Base-by-base conservation (phyloP, 2,329 filamentous ascomycete genomes). In the Colletotrichum musicola region DNA sequence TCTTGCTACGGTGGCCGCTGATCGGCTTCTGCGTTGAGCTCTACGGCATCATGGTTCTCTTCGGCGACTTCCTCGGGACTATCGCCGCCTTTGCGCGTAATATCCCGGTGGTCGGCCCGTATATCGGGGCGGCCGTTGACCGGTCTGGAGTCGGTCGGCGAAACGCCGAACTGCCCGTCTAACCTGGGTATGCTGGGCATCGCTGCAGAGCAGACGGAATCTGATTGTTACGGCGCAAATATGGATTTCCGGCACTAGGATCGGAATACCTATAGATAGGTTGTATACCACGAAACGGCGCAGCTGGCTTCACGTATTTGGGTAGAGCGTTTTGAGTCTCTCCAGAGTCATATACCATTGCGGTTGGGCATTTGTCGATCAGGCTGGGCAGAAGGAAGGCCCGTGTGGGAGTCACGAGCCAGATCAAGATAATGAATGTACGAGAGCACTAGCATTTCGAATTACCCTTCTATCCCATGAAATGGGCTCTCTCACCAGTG, bases 61-160 rank as follows among this genome's bases (percentile, higher is more conserved):
- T 99, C 82, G 96, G 96, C 42, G 96, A 99, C 81, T 98, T 98
- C 82, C 87, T 98, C 68, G 93, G 94, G 56, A 98, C 95, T 20
- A 95, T 98, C 72, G 93, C 92, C 0, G 89, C 93, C 16, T 97
- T 98, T 76, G 93, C 93, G 46, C 90, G 93, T 64, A 94, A 93
- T 70, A 82, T 97, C 12, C 95, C 96, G 0, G 86, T 98, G 7
- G 84, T 98, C 6, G 95, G 95, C 4, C 93, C 95, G 4, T 97
- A 95, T 75, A 92, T 98, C 76, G 92, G 93, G 67, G 83, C 88
- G 72, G 86, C 85, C 3, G 85, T 97, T 71, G 93, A 97, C 77
- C 88, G 90, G 73, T 77, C 89, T 71, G 91, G 93, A 0, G 81
- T 93, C 44, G 89, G 89, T 30, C 85, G 90, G 74, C 88, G 91